A percentile compares a stretch with the other conserved stretches of the same genome.
Conservation (phyloP, 768 basidiomycete genomes). For the Gyrodon lividus region DNA sequence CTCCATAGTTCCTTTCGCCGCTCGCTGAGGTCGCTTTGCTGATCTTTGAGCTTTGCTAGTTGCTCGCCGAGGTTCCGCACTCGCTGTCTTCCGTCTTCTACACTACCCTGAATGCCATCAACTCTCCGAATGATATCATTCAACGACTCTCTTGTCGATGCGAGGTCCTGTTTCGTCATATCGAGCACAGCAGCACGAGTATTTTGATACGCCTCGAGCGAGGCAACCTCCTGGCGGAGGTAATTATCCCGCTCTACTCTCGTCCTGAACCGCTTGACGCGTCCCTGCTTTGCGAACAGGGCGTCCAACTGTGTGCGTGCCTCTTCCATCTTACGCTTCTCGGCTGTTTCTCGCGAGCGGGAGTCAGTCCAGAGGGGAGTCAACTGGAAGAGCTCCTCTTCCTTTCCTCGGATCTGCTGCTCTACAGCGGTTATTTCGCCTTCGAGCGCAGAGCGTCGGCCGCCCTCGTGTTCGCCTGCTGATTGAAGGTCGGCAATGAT, state of each 20-base stretch:
- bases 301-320: constrained; percentile 68
- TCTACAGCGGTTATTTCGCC: constrained; percentile 62
- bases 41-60: constrained; percentile 57
- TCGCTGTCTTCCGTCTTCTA: constrained; percentile 63
- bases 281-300: constrained; percentile 88
- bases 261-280: constrained; percentile 80
- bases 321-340: constrained; percentile 71
- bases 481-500: constrained; percentile 72
- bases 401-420: constrained; percentile 59
- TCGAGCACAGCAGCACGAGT: constrained; percentile 58
- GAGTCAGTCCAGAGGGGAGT: constrained; percentile 70
- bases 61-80: constrained; percentile 62
- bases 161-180: constrained; percentile 50
- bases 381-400: constrained; percentile 59
- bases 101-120: constrained; percentile 51
- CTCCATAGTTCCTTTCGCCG: constrained; percentile 92
- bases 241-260: constrained; percentile 82
- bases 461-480: constrained; percentile 62
- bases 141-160: constrained; percentile 46
- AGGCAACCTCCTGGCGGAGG: constrained; percentile 73
- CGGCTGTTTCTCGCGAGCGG: constrained; percentile 47
- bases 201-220: constrained; percentile 59
- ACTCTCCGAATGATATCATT: constrained; percentile 60
- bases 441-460: constrained; percentile 61
- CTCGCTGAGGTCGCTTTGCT: constrained; percentile 70